Evolutionary conservation across 2,329 filamentous ascomycete species (phyloP).

Genomic region (Lasiodiplodia theobromae): DNA sequence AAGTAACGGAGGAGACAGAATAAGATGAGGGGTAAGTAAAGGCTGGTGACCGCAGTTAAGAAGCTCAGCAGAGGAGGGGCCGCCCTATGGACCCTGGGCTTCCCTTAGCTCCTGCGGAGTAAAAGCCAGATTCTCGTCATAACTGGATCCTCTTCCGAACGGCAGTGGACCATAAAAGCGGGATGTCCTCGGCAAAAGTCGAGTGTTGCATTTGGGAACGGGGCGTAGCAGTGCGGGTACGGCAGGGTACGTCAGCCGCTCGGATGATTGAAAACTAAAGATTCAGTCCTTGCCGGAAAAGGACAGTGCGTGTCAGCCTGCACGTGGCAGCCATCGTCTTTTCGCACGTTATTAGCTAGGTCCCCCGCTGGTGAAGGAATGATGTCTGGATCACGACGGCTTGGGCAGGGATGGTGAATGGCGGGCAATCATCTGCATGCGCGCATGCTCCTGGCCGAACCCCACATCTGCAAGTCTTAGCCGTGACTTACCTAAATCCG

Average conservation of each 20-base stretch:
- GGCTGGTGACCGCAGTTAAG: slow-evolving; percentile 4
- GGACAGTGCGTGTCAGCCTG: background rate
- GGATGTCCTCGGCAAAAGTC: slow-evolving; percentile 12
- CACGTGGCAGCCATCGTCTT: background rate
- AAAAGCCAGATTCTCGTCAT: background rate
- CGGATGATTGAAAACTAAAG: background rate
- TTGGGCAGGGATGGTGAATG: background rate
- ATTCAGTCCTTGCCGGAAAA: background rate
- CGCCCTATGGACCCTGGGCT: slow-evolving; percentile 2
- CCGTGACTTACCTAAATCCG: slow-evolving; percentile 12
- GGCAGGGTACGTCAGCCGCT: slow-evolving; percentile 9
- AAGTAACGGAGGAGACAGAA: background rate
- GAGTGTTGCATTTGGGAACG: background rate
- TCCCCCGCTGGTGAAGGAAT: slow-evolving; percentile 17
- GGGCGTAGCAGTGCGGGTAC: background rate
- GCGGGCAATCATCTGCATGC: slow-evolving; percentile 21
- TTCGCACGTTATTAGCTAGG: background rate
- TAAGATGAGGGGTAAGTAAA: slow-evolving; percentile 10
- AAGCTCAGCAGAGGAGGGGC: slow-evolving; percentile 16
- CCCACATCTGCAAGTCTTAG: slow-evolving; percentile 23
- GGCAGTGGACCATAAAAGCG: background rate
- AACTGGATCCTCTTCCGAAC: slow-evolving; percentile 1
- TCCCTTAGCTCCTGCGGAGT: slow-evolving; percentile 8
- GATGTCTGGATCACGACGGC: slow-evolving; percentile 2
- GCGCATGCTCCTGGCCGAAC: slow-evolving; percentile 4